Evolutionary conservation across 768 basidiomycete genomes (phyloP).

Genomic region (Clitopilus passeckerianus): DNA sequence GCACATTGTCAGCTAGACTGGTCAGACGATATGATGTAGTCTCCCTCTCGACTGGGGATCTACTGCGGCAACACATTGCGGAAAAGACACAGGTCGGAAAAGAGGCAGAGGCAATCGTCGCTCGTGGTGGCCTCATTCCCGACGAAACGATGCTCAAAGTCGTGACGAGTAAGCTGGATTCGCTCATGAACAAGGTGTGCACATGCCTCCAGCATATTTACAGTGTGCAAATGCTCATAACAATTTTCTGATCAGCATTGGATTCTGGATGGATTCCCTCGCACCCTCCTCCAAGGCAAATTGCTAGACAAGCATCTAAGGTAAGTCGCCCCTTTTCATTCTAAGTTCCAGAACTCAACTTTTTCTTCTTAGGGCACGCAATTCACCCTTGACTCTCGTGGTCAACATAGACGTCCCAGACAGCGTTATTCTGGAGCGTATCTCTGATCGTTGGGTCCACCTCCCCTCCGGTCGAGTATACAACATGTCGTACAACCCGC

Average conservation of each 20-base stretch:
- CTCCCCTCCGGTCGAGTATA: constrained; percentile 86
- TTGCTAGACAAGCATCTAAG: constrained; percentile 73
- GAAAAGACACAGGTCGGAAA: constrained; percentile 70
- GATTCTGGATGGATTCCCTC: constrained; percentile 92
- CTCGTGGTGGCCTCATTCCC: constrained; percentile 68
- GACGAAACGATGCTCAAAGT: constrained; percentile 80
- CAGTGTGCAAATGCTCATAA: not conserved
- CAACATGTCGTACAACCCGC: constrained; percentile 84
- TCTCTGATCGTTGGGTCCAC: constrained; percentile 89
- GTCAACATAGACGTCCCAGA: constrained; percentile 90
- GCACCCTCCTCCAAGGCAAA: constrained; percentile 80
- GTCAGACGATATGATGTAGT: constrained; percentile 78
- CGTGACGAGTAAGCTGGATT: constrained; percentile 66
- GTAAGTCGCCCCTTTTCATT: constrained; percentile 30
- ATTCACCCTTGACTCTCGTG: constrained; percentile 69
- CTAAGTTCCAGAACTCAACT: not conserved
- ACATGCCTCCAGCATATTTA: not conserved
- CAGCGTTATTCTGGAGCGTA: constrained; percentile 76
- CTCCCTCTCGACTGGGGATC: constrained; percentile 78
- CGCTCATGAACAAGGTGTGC: constrained; percentile 58
- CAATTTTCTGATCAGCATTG: constrained; percentile 53
- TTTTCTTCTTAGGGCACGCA: constrained; percentile 41
- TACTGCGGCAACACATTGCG: constrained; percentile 79
- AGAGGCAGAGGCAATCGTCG: constrained; percentile 75
- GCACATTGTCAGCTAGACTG: constrained; percentile 72